Conservation (phyloP, 768 basidiomycete genomes). For the Suillus bovinus region DNA sequence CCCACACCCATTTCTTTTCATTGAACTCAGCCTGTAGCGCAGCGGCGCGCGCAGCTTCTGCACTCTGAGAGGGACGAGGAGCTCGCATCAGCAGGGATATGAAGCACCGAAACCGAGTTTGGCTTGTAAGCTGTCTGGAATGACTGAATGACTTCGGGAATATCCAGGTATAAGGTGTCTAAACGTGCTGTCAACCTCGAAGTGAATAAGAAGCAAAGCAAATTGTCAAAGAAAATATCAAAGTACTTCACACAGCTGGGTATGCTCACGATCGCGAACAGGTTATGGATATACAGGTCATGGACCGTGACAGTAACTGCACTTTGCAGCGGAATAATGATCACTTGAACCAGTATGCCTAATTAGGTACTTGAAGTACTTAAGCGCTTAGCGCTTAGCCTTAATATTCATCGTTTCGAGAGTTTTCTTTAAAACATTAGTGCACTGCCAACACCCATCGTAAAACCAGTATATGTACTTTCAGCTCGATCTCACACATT, state of each 20-base stretch:
- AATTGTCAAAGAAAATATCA: neutral
- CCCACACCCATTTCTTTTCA: slow-evolving; percentile 99
- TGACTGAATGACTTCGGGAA: neutral
- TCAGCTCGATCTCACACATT: neutral
- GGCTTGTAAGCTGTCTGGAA: neutral
- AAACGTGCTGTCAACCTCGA: neutral
- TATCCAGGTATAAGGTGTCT: slow-evolving; percentile 2
- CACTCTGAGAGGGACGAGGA: slow-evolving; percentile 49
- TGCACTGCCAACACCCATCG: neutral
- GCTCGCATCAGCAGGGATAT: slow-evolving; percentile 41
- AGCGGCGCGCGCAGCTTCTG: slow-evolving; percentile 79
- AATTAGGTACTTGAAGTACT: slow-evolving; percentile 1
- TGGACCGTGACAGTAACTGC: neutral
- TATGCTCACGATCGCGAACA: neutral
- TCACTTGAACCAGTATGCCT: slow-evolving; percentile 1
- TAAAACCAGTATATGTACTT: neutral
- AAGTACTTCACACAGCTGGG: neutral
- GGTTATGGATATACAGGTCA: neutral
- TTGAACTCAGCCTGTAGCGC: slow-evolving; percentile 95
- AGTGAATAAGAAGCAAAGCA: slow-evolving; percentile 6
- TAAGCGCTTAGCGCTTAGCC: neutral
- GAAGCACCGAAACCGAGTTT: neutral
- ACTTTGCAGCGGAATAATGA: neutral
- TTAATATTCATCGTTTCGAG: neutral
- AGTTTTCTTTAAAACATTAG: neutral